phyloP scores from a whole-genome alignment of 352 stramenopile genomes.

The Discostella stelligera region DNA sequence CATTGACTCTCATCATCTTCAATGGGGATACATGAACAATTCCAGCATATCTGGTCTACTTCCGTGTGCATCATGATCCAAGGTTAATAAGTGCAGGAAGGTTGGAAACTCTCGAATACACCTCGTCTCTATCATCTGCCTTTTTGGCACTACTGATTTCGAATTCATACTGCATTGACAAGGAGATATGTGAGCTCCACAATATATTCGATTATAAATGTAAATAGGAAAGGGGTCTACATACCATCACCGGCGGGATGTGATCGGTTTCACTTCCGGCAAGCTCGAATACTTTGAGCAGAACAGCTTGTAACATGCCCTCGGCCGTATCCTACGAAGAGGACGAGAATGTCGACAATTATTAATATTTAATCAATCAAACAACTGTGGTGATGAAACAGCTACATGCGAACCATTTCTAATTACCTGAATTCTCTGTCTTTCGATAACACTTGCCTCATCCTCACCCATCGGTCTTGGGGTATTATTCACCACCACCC shows the following conservation, averaged over 20 bases:
- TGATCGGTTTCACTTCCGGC: conserved; percentile 62
- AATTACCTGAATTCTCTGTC: conserved; percentile 72
- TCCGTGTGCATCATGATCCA: conserved; percentile 21
- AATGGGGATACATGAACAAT: neutral
- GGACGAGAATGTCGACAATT: conserved; percentile 1
- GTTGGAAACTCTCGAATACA: conserved; percentile 69
- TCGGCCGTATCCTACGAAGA: conserved; percentile 69
- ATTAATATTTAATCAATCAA: conserved; percentile 2
- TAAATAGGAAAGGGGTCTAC: conserved; percentile 18
- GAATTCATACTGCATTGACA: conserved; percentile 70
- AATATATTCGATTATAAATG: conserved; percentile 10
- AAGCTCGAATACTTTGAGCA: conserved; percentile 72
- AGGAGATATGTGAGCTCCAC: conserved; percentile 22
- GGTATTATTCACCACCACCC: conserved; percentile 80
- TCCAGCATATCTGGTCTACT: neutral
- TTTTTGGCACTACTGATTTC: conserved; percentile 74
- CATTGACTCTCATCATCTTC: neutral
- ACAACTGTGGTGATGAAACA: neutral
- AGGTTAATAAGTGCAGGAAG: conserved; percentile 77
- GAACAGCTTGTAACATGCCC: conserved; percentile 70
- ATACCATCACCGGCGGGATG: conserved; percentile 42
- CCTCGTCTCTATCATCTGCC: conserved; percentile 74
- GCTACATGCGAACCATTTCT: neutral
- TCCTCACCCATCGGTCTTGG: conserved; percentile 72
- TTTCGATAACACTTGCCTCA: conserved; percentile 71